These are phyloP conservation scores for Candida coleopterorum DNA, from an alignment of 805 yeast species.

Conservation along the genomic window DNA sequence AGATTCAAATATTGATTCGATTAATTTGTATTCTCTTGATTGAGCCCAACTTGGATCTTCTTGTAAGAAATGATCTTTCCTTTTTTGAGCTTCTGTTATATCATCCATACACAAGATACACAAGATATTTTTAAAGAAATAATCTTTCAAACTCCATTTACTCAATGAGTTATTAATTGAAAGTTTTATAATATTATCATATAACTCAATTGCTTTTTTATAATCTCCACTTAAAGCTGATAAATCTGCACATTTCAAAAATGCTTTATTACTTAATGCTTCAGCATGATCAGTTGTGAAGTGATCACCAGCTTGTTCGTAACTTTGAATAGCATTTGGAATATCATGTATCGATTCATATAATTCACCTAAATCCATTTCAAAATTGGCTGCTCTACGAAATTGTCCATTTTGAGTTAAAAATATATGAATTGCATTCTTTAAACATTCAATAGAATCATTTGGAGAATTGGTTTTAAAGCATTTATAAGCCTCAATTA, in stretches of 20 bases:
- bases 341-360: constrained; percentile 71
- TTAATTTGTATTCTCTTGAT: constrained; percentile 70
- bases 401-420: constrained; percentile 85
- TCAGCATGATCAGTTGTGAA: constrained; percentile 89
- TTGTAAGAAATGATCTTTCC: constrained; percentile 54
- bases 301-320: constrained; percentile 96
- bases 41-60: constrained; percentile 75
- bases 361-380: constrained; percentile 83
- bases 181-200: constrained; percentile 73
- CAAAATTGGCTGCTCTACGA: constrained; percentile 92
- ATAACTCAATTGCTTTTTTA: constrained; percentile 67
- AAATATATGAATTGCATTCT: constrained; percentile 75
- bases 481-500: constrained; percentile 87
- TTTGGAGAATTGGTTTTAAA: constrained; percentile 69
- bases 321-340: constrained; percentile 66
- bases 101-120: constrained; percentile 84
- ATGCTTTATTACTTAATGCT: constrained; percentile 84
- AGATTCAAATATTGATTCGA: constrained; percentile 65
- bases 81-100: constrained; percentile 76
- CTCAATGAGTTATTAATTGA: constrained; percentile 70
- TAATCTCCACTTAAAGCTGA: constrained; percentile 68
- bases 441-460: constrained; percentile 73
- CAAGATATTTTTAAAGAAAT: constrained; percentile 76
- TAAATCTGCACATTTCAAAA: constrained; percentile 84
- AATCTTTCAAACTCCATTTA: constrained; percentile 91